These are phyloP conservation scores for Mycena amicta DNA, from an alignment of 768 basidiomycete species.

Conservation along the genomic window DNA sequence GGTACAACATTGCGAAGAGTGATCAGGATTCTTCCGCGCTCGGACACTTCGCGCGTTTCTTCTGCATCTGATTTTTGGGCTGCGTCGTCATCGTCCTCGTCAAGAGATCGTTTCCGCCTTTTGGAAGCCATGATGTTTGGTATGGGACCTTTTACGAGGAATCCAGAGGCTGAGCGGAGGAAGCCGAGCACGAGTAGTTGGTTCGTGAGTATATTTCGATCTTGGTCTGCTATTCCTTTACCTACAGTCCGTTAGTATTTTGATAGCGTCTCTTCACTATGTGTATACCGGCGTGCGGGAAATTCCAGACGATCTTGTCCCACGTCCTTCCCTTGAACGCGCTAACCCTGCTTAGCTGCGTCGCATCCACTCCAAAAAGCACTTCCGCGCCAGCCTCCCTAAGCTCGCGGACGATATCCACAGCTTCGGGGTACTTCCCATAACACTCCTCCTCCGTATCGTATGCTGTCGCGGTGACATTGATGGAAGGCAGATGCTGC, in stretches of 20 bases:
- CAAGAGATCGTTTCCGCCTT: constrained; percentile 48
- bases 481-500: constrained; percentile 57
- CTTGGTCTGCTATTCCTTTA: constrained; percentile 90
- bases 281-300: constrained; percentile 87
- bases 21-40: constrained; percentile 76
- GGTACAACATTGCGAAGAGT: constrained; percentile 86
- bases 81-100: constrained; percentile 33
- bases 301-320: constrained; percentile 91
- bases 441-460: constrained; percentile 79
- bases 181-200: constrained; percentile 84
- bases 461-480: constrained; percentile 83
- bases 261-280: neutral
- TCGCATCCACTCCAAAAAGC: constrained; percentile 85
- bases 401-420: constrained; percentile 57
- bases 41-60: constrained; percentile 19
- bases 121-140: constrained; percentile 47
- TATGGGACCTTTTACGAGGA: constrained; percentile 60
- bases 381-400: constrained; percentile 65
- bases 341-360: constrained; percentile 61
- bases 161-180: constrained; percentile 67
- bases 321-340: constrained; percentile 63
- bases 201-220: constrained; percentile 89
- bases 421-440: constrained; percentile 79
- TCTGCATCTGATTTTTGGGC: constrained; percentile 34
- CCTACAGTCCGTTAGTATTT: constrained; percentile 42